Base-by-base conservation (phyloP, 2,329 filamentous ascomycete species). In the Elsinoe fawcettii region DNA sequence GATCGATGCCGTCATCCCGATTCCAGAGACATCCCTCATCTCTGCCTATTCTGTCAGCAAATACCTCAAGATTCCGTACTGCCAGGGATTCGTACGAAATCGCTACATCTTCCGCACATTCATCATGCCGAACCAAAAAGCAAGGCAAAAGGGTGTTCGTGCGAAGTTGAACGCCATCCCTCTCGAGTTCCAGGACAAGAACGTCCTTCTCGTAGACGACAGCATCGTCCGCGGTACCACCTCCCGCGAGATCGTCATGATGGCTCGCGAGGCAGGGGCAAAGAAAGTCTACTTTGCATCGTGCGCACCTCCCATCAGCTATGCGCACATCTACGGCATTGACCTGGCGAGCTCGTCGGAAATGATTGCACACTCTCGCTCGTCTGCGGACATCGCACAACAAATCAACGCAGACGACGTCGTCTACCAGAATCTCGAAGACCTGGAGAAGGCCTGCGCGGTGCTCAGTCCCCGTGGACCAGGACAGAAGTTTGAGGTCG, bases 141-240 rank as follows among this genome's bases (percentile, higher is more conserved):
- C 84, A 16, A 80, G 91, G 3, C 83, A 93, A 66, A 92, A 92
- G 73, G 87, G 89, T 63, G 90, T 97, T 8, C 85, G 92, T 3
- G 83, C 91, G 51, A 97, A 97, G 74, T 79, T 97, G 37, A 92
- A 88, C 60, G 83, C 91, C 18, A 95, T 96, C 72, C 82, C 85
- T 23, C 84, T 85, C 36, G 90, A 96, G 68, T 96, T 96, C 72
- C 78, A 84, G 58, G 88, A 81, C 63, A 85, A 87, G 65, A 87
- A 85, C 59, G 87, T 97, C 6, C 77, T 90, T 9, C 76, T 97
- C 0, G 88, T 96, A 1, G 92, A 96, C 64, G 92, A 96, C 73
- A 89, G 84, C 64, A 90, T 96, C 59, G 91, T 96, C 3, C 82
- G 91, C 36, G 91, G 90, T 51, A 95, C 88, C 0, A 95, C 89